Evolutionary conservation across 495 filamentous ascomycete species (phyloP), one percentile per base, ranked within the genome.

Genomic region (Lophium mytilinum): DNA sequence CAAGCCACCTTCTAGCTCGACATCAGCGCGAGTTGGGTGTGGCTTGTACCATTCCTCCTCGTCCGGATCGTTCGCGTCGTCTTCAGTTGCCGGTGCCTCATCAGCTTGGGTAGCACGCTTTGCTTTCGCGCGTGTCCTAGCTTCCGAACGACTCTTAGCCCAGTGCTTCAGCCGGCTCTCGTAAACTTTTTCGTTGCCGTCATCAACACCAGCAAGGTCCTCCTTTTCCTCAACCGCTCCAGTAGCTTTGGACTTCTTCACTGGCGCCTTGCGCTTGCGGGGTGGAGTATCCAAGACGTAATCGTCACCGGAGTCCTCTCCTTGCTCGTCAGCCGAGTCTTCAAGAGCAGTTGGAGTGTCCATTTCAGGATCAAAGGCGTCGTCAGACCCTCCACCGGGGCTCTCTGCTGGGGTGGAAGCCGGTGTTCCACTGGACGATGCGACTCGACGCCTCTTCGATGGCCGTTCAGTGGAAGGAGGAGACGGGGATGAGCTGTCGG

Each of bases 141-240:
- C 87, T 24, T 75, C 75, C 53, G 83, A 82, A 58, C 93, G 80
- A 50, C 80, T 78, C 53, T 75, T 72, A 4, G 83, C 77, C 93
- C 93, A 98, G 36, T 78, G 79, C 37, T 78, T 75, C 15, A 97
- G 70, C 50, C 93, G 79, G n/a, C 68, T 68, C 68, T 91, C 87
- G 67, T 94, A 98, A 7, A 89, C 73, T 5, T 75, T 75, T 70
- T 97, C 93, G 53, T 95, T 89, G 0, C 93, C 93, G 69, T 98
- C 93, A 67, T 98, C 93, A 45, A 96, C 76, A 9, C 83, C 81
- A 48, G 80, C 81, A 36, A 95, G 66, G 69, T 91, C 88, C 56
- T 89, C 78, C 36, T 78, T 70, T 24, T 78, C 77, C 17, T 73
- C 72, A 6, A 48, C 51, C 3, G 30, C 37, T 34, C 35, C 47